A percentile compares a stretch with the other conserved stretches of the same genome.
phyloP scores from a whole-genome alignment of 371 early-diverging fungal genomes.

The Saksenaea oblongispora region DNA sequence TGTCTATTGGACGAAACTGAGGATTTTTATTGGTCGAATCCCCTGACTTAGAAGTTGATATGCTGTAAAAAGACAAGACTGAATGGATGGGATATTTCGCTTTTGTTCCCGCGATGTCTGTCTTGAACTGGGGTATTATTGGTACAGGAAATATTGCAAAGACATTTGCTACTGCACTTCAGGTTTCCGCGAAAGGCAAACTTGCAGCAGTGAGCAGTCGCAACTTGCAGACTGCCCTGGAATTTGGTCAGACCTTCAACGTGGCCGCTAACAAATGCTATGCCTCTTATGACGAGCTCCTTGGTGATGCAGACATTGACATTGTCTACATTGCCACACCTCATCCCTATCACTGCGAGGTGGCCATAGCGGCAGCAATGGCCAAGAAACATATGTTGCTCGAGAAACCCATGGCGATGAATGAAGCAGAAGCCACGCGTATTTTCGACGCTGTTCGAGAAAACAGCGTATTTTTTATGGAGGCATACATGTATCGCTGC shows the following conservation, averaged over 20 bases:
- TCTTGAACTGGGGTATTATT: constrained; percentile 48
- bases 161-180: constrained; percentile 41
- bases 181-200: constrained; percentile 25
- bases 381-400: constrained; percentile 49
- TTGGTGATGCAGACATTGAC: constrained; percentile 35
- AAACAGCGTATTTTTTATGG: constrained; percentile 43
- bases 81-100: background rate
- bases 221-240: constrained; percentile 26
- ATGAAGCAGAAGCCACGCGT: constrained; percentile 30
- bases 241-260: constrained; percentile 33
- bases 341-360: constrained; percentile 45
- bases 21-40: no score
- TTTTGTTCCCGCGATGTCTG: constrained; percentile 17
- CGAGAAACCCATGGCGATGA: constrained; percentile 57
- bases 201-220: constrained; percentile 51
- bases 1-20: no score
- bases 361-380: constrained; percentile 32
- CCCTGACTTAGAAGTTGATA: no score
- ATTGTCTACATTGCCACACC: constrained; percentile 54
- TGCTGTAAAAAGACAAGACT: no score
- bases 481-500: constrained; percentile 55
- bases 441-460: constrained; percentile 36
- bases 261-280: constrained; percentile 25
- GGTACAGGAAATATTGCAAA: constrained; percentile 54
- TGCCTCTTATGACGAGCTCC: constrained; percentile 34